Evolutionary conservation across 1,284 basidiomycete genomes (phyloP).

Genomic region (Moniliophthora roreri): DNA sequence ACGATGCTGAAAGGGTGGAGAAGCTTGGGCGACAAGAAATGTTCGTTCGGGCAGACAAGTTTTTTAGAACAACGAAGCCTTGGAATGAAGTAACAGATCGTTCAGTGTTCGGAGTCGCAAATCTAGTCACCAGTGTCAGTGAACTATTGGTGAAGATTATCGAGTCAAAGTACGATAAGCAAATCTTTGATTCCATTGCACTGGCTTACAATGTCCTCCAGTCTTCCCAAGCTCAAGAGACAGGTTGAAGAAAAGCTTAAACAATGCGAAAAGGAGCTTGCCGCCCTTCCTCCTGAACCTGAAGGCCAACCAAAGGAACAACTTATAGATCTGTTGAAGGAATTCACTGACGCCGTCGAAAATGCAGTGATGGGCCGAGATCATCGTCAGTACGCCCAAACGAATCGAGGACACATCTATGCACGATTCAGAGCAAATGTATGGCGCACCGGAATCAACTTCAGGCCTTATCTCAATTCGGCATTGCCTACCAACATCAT

Average conservation of each 20-base stretch:
- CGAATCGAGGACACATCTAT: conserved; percentile 34
- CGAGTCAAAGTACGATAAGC: not conserved
- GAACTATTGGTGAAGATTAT: not conserved
- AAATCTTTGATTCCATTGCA: not conserved
- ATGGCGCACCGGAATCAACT: conserved; percentile 39
- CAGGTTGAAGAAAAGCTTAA: conserved; percentile 37
- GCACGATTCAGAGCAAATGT: conserved; percentile 33
- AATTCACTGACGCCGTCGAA: conserved; percentile 41
- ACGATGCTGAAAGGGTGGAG: conserved; percentile 39
- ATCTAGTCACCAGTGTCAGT: not conserved
- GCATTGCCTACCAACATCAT: not conserved
- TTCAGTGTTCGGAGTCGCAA: not conserved
- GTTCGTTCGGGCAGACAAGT: conserved; percentile 31
- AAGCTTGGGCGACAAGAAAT: conserved; percentile 29
- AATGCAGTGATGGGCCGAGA: conserved; percentile 35
- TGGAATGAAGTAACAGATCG: conserved; percentile 23
- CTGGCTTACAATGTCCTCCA: conserved; percentile 22
- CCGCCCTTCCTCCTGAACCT: conserved; percentile 39
- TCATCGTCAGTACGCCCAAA: conserved; percentile 33
- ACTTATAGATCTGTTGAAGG: conserved; percentile 42
- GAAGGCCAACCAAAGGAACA: conserved; percentile 43
- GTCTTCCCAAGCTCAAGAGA: conserved; percentile 39
- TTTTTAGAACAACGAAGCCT: conserved; percentile 36
- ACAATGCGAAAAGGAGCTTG: conserved; percentile 34
- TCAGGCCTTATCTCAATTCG: conserved; percentile 29